A percentile compares a stretch with the other conserved stretches of the same genome.
Conservation (phyloP, 2,329 filamentous ascomycete genomes). For the Curvularia eragrostidis region DNA sequence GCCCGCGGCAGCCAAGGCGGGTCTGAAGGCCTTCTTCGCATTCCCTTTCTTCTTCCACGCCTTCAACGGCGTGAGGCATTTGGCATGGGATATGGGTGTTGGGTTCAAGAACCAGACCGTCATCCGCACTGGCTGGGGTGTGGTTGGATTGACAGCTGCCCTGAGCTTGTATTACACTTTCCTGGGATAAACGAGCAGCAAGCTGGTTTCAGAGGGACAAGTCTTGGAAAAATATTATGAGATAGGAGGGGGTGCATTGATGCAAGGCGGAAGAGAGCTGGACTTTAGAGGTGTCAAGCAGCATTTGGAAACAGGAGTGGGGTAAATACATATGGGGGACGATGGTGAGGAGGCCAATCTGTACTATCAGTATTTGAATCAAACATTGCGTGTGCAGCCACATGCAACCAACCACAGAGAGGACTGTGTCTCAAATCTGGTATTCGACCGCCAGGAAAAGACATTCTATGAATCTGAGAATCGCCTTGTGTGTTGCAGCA, state of each 20-base stretch:
- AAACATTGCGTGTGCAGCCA: conserved; percentile 19
- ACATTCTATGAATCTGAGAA: not conserved
- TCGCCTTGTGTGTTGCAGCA: not conserved
- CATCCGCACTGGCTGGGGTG: conserved; percentile 69
- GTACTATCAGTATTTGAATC: conserved; percentile 10
- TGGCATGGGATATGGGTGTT: conserved; percentile 71
- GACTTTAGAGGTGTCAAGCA: not conserved
- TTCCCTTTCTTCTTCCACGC: conserved; percentile 72
- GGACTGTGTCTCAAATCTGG: not conserved
- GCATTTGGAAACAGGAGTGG: not conserved
- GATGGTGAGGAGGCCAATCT: conserved; percentile 3
- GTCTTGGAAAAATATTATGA: not conserved
- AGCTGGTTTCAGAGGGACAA: not conserved
- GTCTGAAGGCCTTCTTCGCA: conserved; percentile 65
- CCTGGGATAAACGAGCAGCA: conserved; percentile 13
- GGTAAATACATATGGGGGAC: conserved; percentile 1
- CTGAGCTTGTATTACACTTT: conserved; percentile 43
- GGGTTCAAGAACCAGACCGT: conserved; percentile 70
- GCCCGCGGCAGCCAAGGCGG: conserved; percentile 65
- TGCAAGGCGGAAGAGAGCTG: not conserved
- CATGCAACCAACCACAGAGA: not conserved
- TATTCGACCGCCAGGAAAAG: not conserved
- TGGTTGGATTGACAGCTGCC: conserved; percentile 63
- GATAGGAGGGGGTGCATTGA: not conserved
- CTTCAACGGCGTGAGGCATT: conserved; percentile 74